Conservation (phyloP, 2,329 filamentous ascomycete genomes). For the Fusarium nurragi region DNA sequence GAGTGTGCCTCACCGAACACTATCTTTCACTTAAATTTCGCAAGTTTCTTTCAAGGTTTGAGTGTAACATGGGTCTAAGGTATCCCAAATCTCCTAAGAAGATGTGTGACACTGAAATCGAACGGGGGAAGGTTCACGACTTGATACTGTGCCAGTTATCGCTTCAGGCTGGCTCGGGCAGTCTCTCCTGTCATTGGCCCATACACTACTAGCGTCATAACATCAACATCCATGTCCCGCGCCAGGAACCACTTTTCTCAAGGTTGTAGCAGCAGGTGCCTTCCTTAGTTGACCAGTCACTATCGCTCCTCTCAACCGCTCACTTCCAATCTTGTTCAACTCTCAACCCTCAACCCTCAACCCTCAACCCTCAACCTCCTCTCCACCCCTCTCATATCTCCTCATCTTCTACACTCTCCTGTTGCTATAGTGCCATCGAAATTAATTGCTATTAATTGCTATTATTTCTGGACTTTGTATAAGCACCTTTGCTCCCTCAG, state of each 20-base stretch:
- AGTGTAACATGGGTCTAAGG: too few relatives aligned
- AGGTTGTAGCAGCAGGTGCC: conserved; percentile 26
- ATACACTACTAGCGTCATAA: conserved; percentile 12
- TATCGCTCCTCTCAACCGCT: conserved; percentile 20
- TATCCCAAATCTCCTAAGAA: too few relatives aligned
- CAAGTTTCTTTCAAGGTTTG: too few relatives aligned
- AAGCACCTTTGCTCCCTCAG: neutral
- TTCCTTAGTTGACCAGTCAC: conserved; percentile 24
- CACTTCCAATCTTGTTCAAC: conserved; percentile 10
- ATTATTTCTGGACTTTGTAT: neutral
- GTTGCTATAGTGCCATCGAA: neutral
- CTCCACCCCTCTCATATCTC: conserved; percentile 6
- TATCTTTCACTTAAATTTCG: too few relatives aligned
- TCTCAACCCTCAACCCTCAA: conserved; percentile 2
- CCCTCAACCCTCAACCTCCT: conserved; percentile 12
- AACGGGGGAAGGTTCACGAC: neutral
- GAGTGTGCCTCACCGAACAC: too few relatives aligned
- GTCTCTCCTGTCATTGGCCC: conserved; percentile 4
- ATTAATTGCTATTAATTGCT: neutral
- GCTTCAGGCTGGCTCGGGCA: neutral
- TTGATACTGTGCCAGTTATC: neutral
- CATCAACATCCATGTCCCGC: conserved; percentile 16
- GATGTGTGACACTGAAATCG: neutral
- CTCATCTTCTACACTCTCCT: neutral
- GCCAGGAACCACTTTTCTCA: conserved; percentile 23